Evolutionary conservation across 768 basidiomycete species (phyloP).

Genomic region (Termitomyces eurrhizus): DNA sequence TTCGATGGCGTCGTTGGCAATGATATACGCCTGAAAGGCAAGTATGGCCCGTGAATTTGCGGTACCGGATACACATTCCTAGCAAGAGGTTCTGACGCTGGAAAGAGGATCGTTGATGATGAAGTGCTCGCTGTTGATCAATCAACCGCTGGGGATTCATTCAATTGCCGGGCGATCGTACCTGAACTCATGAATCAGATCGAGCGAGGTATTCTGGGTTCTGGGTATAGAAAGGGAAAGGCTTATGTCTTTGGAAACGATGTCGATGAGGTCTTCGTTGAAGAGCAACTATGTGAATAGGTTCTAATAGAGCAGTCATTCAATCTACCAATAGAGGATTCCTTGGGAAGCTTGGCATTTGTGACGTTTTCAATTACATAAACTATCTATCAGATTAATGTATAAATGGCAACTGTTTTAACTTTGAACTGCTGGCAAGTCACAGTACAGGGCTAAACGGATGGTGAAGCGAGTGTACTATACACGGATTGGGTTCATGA

Average conservation of each 20-base stretch:
- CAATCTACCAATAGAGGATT: neutral
- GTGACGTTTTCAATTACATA: neutral
- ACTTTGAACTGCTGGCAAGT: too few species aligned
- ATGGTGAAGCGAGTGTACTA: too few species aligned
- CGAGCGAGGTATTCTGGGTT: neutral
- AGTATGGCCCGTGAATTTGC: conserved; percentile 39
- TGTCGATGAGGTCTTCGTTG: neutral
- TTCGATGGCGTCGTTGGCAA: conserved; percentile 49
- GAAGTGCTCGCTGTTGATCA: conserved; percentile 10
- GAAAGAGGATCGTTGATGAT: conserved; percentile 24
- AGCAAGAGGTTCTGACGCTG: conserved; percentile 18
- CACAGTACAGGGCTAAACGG: too few species aligned
- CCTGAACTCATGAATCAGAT: conserved; percentile 6
- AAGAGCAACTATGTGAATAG: neutral
- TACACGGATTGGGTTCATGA: too few species aligned
- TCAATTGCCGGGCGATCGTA: conserved; percentile 4
- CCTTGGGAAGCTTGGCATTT: neutral
- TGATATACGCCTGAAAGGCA: conserved; percentile 63
- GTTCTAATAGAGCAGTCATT: neutral
- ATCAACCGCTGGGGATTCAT: neutral
- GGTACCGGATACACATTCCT: conserved; percentile 23
- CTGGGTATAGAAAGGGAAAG: neutral
- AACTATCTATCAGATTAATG: neutral
- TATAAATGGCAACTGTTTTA: too few species aligned
- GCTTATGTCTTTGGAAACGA: too few species aligned